Base-by-base conservation (phyloP, 495 filamentous ascomycete genomes). In the Aspergillus asperescens region DNA sequence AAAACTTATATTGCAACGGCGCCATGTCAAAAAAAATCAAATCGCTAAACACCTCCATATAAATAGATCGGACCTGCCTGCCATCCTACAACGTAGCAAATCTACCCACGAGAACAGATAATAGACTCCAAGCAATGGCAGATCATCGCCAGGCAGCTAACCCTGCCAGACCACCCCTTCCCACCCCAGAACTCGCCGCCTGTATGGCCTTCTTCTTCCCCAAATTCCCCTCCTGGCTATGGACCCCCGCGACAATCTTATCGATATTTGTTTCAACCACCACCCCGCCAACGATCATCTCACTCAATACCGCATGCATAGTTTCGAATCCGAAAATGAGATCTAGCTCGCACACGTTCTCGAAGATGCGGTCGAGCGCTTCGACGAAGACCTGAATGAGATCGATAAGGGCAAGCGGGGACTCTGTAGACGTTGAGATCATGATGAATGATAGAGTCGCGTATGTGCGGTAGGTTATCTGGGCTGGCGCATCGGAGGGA, bases 261-360 rank as follows among this genome's bases (percentile, higher is more conserved):
- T 92, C 89, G 50, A 92, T 72, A 62, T 85, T 85, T 27, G 94
- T 98, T 73, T 98, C 93, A 22, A 97, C 83, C 24, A 97, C 94
- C 34, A 96, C 90, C 2, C 93, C 93, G 10, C 94, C 93, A 4
- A 96, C 87, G 48, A 98, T 84, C 88, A 98, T 94, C 80, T 98
- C 93, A 58, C 82, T 81, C 19, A 98, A 75, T 20, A 86, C 81
- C 5, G 93, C 88, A 73, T 98, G 93, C 66, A 97, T 80, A 24
- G 89, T 91, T 79, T 98, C 93, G 66, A 95, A 98, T 59, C 96
- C 96, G 74, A 97, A 98, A 68, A 97, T 98, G 48, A 98, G 78
- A 65, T 98, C 93, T 42, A 98, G 74, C 70, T 98, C 93, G 76
- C 93, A 98, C 20, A 98, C 93, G 61, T 97, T 96, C 74, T 96